A percentile compares a stretch with the other conserved stretches of the same genome.
These are phyloP conservation scores for Lactarius hatsudake DNA, from an alignment of 768 basidiomycete species.

Conservation along the genomic window DNA sequence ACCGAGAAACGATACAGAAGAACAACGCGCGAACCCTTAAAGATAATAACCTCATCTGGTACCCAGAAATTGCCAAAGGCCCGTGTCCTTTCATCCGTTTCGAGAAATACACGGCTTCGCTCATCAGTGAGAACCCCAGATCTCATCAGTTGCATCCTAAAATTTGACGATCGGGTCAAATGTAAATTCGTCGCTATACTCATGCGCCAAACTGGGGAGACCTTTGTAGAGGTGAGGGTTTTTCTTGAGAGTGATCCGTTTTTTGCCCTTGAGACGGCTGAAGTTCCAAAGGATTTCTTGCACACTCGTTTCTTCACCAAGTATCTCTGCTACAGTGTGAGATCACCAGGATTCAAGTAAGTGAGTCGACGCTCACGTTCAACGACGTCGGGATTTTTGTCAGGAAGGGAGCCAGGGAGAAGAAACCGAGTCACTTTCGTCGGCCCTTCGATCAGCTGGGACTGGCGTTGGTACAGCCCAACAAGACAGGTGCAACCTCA, in stretches of 20 bases:
- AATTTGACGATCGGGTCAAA: not conserved
- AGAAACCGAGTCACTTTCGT: not conserved
- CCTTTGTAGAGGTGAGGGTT: slow-evolving; percentile 15
- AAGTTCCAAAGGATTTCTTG: slow-evolving; percentile 22
- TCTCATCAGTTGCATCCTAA: too few species aligned
- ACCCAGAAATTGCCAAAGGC: slow-evolving; percentile 16
- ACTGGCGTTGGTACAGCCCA: too few species aligned
- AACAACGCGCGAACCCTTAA: slow-evolving; percentile 1
- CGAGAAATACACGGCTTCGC: slow-evolving; percentile 10
- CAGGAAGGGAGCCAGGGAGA: slow-evolving; percentile 1
- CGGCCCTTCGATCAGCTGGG: not conserved
- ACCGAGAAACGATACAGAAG: not conserved
- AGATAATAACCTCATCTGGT: not conserved
- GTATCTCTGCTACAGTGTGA: slow-evolving; percentile 5
- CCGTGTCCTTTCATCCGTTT: not conserved
- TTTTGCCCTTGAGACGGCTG: not conserved
- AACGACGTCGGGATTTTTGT: not conserved
- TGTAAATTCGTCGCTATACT: not conserved
- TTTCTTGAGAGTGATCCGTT: slow-evolving; percentile 11
- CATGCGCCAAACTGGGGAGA: not conserved
- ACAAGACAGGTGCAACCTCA: not conserved
- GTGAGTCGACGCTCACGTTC: not conserved
- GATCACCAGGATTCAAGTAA: not conserved
- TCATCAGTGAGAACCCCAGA: slow-evolving; percentile 13
- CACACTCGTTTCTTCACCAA: not conserved